A percentile compares a stretch with the other conserved stretches of the same genome.
Evolutionary conservation across 2,329 filamentous ascomycete genomes (phyloP).

Genomic region (Dryadomyces quercivorus): DNA sequence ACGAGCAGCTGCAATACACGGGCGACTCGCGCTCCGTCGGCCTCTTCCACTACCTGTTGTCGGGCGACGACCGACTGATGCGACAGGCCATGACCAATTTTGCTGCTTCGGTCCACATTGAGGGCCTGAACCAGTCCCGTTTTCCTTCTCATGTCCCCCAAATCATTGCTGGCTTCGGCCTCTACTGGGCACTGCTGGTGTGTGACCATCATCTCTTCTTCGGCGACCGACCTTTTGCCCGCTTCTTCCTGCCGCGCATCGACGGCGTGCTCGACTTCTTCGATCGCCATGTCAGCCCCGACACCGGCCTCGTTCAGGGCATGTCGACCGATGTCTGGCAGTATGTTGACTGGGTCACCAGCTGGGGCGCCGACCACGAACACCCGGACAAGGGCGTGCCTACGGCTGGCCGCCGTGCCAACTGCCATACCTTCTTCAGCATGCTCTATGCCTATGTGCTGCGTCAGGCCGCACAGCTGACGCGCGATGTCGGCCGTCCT

Average conservation of each 20-base stretch:
- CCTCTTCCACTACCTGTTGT: constrained; percentile 20
- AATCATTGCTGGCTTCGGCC: constrained; percentile 24
- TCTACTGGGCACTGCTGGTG: constrained; percentile 24
- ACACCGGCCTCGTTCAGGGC: constrained; percentile 13
- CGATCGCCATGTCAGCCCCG: constrained; percentile 15
- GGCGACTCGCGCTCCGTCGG: constrained; percentile 16
- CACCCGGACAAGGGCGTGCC: constrained; percentile 21
- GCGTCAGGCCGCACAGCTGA: constrained; percentile 19
- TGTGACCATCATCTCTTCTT: constrained; percentile 24
- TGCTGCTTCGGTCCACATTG: constrained; percentile 12
- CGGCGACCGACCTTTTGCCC: constrained; percentile 18
- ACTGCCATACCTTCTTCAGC: constrained; percentile 27
- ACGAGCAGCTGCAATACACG: constrained; percentile 20
- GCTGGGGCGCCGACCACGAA: constrained; percentile 13
- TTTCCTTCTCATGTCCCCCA: constrained; percentile 23
- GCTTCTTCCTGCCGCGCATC: constrained; percentile 20
- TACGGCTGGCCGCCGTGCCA: constrained; percentile 21
- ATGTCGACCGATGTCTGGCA: constrained; percentile 19
- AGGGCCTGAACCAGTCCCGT: constrained; percentile 22
- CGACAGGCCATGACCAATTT: constrained; percentile 19
- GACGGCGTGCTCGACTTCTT: constrained; percentile 24
- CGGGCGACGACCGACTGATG: constrained; percentile 20
- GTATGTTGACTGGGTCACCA: constrained; percentile 23
- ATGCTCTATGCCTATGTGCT: constrained; percentile 26
- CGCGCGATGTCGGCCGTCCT: constrained; percentile 20